Evolutionary conservation across 805 yeast species (phyloP), one percentile per base, ranked within the genome.

Genomic region (Kockiozyma suomiensis): DNA sequence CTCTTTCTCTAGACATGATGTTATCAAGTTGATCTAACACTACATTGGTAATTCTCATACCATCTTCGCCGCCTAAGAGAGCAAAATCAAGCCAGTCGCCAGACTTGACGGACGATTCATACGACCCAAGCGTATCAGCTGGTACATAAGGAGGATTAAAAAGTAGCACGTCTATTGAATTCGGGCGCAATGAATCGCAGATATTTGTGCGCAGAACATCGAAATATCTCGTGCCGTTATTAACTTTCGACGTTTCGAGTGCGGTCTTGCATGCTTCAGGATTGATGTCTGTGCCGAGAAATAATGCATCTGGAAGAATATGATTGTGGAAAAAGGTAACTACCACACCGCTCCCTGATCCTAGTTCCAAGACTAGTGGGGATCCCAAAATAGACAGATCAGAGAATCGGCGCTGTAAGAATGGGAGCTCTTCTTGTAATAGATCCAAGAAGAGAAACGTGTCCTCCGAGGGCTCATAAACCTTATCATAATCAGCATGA

Each of bases 111-210:
- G 65, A 67, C 0, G 59, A 61, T 0, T 94, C 94, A 1, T 81
- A 66, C 0, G 64, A 69, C 0, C 98, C 97, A 0, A 90, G 87
- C 0, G 54, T 46, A 59, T 85, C 91, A 0, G 93, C 89, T 0
- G 99, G 99, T 0, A 94, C 99, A 70, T 94, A 94, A 0, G 99
- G 99, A 0, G 99, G 99, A 70, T 94, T 94, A 74, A 94, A 94
- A 0, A 94, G 78, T 23, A 94, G 75, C 0, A 93, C 58, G 69
- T 94, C 98, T 1, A 91, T 79, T 3, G 74, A 52, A 1, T 78
- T 66, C 0, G 70, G 69, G 12, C 81, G 71, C 8, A 90, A 63
- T 1, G 83, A 78, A 8, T 79, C 67, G 0, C 87, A 80, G 32
- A 91, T 73, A 68, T 82, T 82, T 70, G 85, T 80, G 60, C 87